phyloP scores from a whole-genome alignment of 768 basidiomycete species.

The Podaxis sp. region DNA sequence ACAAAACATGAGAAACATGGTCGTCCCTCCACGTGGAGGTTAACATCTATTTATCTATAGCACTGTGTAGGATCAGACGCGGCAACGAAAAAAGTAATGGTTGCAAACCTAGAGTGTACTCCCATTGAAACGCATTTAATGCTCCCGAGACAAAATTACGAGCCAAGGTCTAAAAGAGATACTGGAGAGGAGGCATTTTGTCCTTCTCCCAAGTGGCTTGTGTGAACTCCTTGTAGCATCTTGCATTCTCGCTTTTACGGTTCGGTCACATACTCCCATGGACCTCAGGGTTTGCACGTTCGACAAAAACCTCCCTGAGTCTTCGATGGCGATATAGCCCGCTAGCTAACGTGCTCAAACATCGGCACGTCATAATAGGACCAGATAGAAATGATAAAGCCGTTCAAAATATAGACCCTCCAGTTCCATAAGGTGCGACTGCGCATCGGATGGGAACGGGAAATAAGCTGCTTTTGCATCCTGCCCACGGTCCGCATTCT shows the following conservation, averaged over 20 bases:
- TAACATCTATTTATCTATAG: slow-evolving; percentile 13
- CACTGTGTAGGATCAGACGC: neutral
- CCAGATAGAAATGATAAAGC: neutral
- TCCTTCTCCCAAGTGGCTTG: neutral
- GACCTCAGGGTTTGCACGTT: neutral
- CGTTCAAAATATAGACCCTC: neutral
- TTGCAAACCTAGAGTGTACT: neutral
- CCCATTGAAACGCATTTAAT: neutral
- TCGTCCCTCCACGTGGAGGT: slow-evolving; percentile 9
- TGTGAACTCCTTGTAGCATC: neutral
- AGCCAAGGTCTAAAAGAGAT: neutral
- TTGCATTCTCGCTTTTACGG: neutral
- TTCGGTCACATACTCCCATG: neutral
- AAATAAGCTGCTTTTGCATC: neutral
- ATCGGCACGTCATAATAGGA: neutral
- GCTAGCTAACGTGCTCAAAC: neutral
- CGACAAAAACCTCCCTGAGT: neutral
- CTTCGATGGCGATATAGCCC: neutral
- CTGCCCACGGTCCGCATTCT: neutral
- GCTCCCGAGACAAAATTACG: slow-evolving; percentile 5
- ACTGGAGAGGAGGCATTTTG: neutral
- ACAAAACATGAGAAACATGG: slow-evolving; percentile 9
- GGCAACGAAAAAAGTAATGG: neutral
- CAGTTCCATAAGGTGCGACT: too few species aligned
- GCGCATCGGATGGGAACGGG: neutral